Evolutionary conservation across 306 rosid genomes (phyloP), one percentile per base, ranked within the genome.

Genomic region (Glycine soja): DNA sequence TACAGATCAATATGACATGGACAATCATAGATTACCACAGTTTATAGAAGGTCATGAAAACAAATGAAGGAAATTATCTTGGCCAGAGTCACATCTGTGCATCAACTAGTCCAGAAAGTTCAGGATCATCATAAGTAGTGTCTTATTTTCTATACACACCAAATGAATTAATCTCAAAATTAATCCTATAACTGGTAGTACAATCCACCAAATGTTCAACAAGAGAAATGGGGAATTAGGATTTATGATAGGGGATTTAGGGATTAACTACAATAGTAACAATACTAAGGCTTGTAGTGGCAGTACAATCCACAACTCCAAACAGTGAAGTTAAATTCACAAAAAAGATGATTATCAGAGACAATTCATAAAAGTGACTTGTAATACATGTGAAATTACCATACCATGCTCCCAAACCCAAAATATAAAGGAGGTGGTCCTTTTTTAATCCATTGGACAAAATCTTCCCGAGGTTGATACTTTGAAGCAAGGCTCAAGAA

Each of bases 321-420:
- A 50, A 67, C 12, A 54, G 10, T 24, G 30, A 45, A 69, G 14
- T n/a, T 74, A 34, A 54, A 45, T 54, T 19, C 71, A 75, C 67
- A 72, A 69, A 19, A 30, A 63, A 30, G n/a, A 12, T n/a, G 30
- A 24, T 24, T 14, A 47, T 34, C 62, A 57, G 34, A 74, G 57
- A 72, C n/a, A 78, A 51, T 56, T 74, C 57, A 53, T 48, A 13
- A 79, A 52, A 58, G 36, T 77, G 38, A 61, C 52, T 24, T 13
- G 11, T 51, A 43, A 71, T 62, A 45, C 46, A 66, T 71, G 83
- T 74, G 52, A 81, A 81, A 79, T 75, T 83, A 80, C 54, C 88
- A 54, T 93, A 95, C 99, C 98, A 95, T 95, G 92, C 99, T 95
- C 43, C 99, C 99, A 83, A 95, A 95, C 59, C 99, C 99, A 78